These are phyloP conservation scores for Debaryomyces singareniensis DNA, from an alignment of 1,139 yeast species.

Conservation along the genomic window DNA sequence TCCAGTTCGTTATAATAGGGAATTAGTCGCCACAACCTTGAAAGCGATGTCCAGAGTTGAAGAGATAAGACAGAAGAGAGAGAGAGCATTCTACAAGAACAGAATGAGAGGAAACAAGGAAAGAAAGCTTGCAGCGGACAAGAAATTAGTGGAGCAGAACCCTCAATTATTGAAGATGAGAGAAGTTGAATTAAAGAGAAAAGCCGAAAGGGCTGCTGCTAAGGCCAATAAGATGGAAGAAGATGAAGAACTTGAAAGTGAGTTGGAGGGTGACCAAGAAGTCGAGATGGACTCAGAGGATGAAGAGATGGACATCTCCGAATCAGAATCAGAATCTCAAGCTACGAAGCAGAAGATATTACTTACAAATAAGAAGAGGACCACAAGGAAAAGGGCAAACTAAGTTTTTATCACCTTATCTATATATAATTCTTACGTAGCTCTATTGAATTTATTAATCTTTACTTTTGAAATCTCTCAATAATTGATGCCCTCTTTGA, in stretches of 20 bases:
- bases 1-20: constrained; percentile 97
- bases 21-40: constrained; percentile 87
- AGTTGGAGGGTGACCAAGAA: constrained; percentile 31
- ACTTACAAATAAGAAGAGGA: constrained; percentile 64
- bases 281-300: constrained; percentile 28
- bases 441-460: neutral
- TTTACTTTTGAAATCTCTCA: neutral
- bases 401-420: constrained; percentile 1
- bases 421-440: constrained; percentile 1
- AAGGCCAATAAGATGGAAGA: constrained; percentile 47
- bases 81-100: constrained; percentile 97
- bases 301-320: constrained; percentile 40
- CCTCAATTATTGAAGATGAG: constrained; percentile 88
- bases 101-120: constrained; percentile 98
- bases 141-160: constrained; percentile 78
- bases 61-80: constrained; percentile 93
- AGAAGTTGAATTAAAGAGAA: constrained; percentile 84
- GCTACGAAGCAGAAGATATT: constrained; percentile 66
- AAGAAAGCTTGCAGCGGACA: constrained; percentile 76
- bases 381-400: constrained; percentile 6
- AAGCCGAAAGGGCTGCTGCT: constrained; percentile 64
- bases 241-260: constrained; percentile 37
- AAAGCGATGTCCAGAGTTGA: constrained; percentile 95
- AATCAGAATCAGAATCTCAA: constrained; percentile 23
- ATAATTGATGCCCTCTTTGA: constrained; percentile 2